Base-by-base conservation (phyloP, 73 alveolate species). In the Breviolum minutum region DNA sequence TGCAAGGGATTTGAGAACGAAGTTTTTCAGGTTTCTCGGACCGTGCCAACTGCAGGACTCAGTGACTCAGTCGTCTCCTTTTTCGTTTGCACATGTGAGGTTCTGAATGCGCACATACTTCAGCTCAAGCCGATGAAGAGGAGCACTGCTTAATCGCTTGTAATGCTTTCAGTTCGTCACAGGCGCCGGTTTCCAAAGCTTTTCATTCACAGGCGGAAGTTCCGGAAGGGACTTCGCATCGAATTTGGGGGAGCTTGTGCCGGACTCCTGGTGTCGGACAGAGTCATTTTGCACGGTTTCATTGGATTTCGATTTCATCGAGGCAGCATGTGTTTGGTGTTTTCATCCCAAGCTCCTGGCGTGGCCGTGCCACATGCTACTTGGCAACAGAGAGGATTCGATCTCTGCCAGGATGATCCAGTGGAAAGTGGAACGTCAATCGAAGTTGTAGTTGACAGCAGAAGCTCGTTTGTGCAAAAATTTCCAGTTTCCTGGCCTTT, bases 291-390 rank as follows among this genome's bases (percentile, higher is more conserved):
- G 77, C 77, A 68, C 77, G 4, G 77, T 27, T 81, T 40, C 27
- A 40, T 40, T 24, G 22, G 87, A 14, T 24, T 40, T 3, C 54
- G 87, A 14, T 24, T 40, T 3, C 54, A 14, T 54, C 20, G 29
- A 92, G 98, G 98, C 89, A 61, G 98, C 80, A 92, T 92, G 54
- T 92, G 98, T 27, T 89, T 92, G 13, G 98, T 92, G 30, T 92
- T 92, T 68, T 92, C 90, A 63, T 92, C 98, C 8, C 98, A 92
- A 68, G 79, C 98, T 63, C 98, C 98, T 13, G 98, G 90, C 32
- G 8, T 24, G 8, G 98, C 98, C 26, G 98, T 92, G 77, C 98
- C 98, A 14, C 98, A 92, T 76, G 98, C 81, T 66, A 62, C 87
- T 63, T 17, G 64, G 76, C 29, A 24, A 69, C 68, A 19, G 77